A percentile compares a stretch with the other conserved stretches of the same genome.
Evolutionary conservation across 495 filamentous ascomycete genomes (phyloP).

Genomic region (Aspergillus haitiensis): DNA sequence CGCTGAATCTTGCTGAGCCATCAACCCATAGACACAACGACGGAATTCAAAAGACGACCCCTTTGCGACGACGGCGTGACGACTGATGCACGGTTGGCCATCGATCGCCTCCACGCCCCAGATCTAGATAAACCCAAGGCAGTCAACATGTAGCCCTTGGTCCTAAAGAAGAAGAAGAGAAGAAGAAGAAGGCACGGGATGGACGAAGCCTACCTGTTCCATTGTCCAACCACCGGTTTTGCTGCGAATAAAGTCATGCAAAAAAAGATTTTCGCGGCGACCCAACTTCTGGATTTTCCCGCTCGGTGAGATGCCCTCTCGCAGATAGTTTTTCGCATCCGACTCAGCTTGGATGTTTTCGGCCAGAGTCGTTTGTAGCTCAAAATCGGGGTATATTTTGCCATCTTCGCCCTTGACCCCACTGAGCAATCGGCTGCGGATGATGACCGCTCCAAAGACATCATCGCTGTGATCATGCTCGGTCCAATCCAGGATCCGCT

Average conservation of each 20-base stretch:
- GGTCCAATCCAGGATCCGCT: neutral
- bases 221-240: neutral
- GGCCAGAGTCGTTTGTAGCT: neutral
- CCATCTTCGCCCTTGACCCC: neutral
- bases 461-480: slow-evolving; percentile 4
- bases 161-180: too few species aligned
- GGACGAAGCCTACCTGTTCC: neutral
- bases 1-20: neutral
- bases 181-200: neutral
- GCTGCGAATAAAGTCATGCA: slow-evolving; percentile 3
- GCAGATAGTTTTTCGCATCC: slow-evolving; percentile 1
- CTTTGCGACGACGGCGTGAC: neutral
- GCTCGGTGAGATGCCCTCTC: neutral
- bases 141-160: too few species aligned
- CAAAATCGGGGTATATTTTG: neutral
- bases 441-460: neutral
- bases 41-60: neutral
- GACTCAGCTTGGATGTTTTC: neutral
- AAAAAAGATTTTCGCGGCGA: neutral
- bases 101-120: neutral
- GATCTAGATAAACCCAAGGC: neutral
- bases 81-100: neutral
- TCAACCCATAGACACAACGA: neutral
- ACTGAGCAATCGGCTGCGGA: neutral
- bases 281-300: neutral